phyloP scores from a whole-genome alignment of 768 basidiomycete genomes.

The Leccinum rimulosum region DNA sequence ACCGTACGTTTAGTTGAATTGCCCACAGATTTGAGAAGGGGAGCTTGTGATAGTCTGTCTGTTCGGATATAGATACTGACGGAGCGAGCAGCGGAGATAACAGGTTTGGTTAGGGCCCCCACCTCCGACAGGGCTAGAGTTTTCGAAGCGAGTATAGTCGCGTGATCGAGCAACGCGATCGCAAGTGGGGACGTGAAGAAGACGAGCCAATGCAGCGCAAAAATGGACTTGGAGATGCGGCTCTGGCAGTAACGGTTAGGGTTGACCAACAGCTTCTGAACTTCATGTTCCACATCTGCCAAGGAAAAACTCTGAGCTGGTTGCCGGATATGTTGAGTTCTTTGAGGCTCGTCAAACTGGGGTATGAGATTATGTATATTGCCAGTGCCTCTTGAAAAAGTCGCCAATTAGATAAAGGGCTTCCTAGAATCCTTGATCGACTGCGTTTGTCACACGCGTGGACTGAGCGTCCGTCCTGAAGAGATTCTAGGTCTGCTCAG shows the following conservation, averaged over 20 bases:
- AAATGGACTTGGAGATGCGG: slow-evolving; percentile 22
- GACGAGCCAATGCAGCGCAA: neutral
- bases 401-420: no score
- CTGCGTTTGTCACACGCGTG: no score
- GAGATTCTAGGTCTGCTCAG: no score
- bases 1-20: slow-evolving; percentile 22
- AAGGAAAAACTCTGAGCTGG: slow-evolving; percentile 54
- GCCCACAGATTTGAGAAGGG: neutral
- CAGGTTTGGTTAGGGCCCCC: slow-evolving; percentile 1
- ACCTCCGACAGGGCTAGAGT: neutral
- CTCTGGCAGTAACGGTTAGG: slow-evolving; percentile 58
- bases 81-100: slow-evolving; percentile 10
- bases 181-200: neutral
- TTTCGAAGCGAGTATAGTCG: slow-evolving; percentile 9
- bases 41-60: no score
- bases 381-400: no score
- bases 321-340: slow-evolving; percentile 65
- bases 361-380: no score
- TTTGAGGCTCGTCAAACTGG: slow-evolving; percentile 44
- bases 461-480: no score
- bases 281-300: slow-evolving; percentile 58
- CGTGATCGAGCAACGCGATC: slow-evolving; percentile 13
- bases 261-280: slow-evolving; percentile 44
- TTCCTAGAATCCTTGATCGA: no score
- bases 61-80: no score